Conservation (phyloP, 2,329 filamentous ascomycete genomes). For the Kalaharituber pfeilii region DNA sequence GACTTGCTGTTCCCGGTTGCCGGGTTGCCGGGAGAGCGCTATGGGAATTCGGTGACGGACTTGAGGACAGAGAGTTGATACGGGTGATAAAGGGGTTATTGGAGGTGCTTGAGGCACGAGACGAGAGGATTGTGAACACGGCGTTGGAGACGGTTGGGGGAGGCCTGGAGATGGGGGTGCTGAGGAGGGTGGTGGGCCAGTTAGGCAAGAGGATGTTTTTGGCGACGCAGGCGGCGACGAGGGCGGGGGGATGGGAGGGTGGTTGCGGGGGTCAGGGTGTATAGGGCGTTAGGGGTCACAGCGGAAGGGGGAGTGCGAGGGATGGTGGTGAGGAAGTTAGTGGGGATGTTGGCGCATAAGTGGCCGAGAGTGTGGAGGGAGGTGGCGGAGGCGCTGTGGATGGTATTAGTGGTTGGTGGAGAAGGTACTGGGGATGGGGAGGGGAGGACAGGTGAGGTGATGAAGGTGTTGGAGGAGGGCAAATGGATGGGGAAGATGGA, state of each 20-base stretch:
- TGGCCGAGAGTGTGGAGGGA: slow-evolving; percentile 54
- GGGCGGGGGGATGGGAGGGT: no score
- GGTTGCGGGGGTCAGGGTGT: slow-evolving; percentile 62
- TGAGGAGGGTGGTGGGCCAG: slow-evolving; percentile 38
- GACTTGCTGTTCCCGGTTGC: no score
- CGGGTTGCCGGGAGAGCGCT: no score
- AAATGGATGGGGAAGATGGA: slow-evolving; percentile 39
- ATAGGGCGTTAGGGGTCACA: slow-evolving; percentile 44
- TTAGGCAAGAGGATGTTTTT: slow-evolving; percentile 47
- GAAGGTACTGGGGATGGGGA: slow-evolving; percentile 19
- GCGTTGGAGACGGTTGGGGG: slow-evolving; percentile 50
- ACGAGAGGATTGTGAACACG: slow-evolving; percentile 55
- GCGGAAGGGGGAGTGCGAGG: slow-evolving; percentile 31
- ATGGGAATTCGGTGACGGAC: no score
- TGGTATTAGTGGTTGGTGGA: slow-evolving; percentile 25
- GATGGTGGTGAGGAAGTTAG: slow-evolving; percentile 49
- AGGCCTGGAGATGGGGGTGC: slow-evolving; percentile 29
- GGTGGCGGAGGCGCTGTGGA: slow-evolving; percentile 42
- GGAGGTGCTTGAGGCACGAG: slow-evolving; percentile 21
- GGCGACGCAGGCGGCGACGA: slow-evolving; percentile 52
- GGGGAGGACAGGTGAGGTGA: no score
- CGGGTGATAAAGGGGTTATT: no score
- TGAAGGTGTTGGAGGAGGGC: slow-evolving; percentile 32
- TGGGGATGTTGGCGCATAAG: slow-evolving; percentile 58
- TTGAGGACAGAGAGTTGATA: no score